Evolutionary conservation across 176 grass and related monocot genomes (phyloP).

Genomic region (Musa beccarii): DNA sequence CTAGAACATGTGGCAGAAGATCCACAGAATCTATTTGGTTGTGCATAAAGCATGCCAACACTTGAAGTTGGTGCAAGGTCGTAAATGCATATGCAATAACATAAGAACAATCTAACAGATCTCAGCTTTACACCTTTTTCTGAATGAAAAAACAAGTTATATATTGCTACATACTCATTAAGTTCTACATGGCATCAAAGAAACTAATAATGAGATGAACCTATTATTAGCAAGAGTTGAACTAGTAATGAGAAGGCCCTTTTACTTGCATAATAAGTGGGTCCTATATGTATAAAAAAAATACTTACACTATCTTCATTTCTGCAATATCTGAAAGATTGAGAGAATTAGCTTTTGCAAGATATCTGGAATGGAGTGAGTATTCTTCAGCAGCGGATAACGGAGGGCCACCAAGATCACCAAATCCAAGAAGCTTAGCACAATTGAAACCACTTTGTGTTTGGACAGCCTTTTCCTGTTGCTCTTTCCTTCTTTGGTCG

Average conservation of each 20-base stretch:
- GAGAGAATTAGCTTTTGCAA: constrained; percentile 93
- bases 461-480: constrained; percentile 70
- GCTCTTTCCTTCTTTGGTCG: constrained; percentile 58
- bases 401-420: constrained; percentile 67
- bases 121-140: neutral
- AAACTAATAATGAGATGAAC: neutral
- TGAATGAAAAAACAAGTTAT: neutral
- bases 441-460: constrained; percentile 86
- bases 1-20: too few relatives aligned
- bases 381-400: constrained; percentile 95
- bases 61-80: too few relatives aligned
- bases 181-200: neutral
- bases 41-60: too few relatives aligned
- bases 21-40: too few relatives aligned
- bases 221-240: too few relatives aligned
- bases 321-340: constrained; percentile 97
- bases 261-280: neutral
- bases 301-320: constrained; percentile 94
- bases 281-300: constrained; percentile 4
- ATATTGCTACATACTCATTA: neutral
- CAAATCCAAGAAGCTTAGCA: constrained; percentile 82
- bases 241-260: neutral
- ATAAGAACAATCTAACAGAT: neutral
- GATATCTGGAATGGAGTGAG: constrained; percentile 93
- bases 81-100: too few relatives aligned